phyloP scores from a whole-genome alignment of 306 rosid species.

The Nissolia schottii region DNA sequence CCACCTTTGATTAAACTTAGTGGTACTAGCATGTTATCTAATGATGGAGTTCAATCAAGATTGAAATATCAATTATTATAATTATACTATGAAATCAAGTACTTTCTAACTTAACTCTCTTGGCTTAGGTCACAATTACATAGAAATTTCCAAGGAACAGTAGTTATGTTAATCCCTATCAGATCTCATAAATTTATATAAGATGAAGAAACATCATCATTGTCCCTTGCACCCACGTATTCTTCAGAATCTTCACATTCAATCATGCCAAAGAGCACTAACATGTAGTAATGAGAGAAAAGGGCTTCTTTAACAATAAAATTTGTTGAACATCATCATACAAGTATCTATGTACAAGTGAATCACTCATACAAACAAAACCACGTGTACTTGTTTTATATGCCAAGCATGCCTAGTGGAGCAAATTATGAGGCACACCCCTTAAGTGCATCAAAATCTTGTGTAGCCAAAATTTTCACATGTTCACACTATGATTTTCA shows the following conservation, averaged over 20 bases:
- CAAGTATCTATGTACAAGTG: not conserved
- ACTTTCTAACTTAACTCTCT: not conserved
- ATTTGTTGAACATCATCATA: not conserved
- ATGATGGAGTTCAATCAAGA: not conserved
- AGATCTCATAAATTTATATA: not conserved
- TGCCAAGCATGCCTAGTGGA: constrained; percentile 35
- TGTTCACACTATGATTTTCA: constrained; percentile 37
- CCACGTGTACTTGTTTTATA: constrained; percentile 31
- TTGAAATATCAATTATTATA: not conserved
- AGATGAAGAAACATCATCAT: not conserved
- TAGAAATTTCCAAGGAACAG: not conserved
- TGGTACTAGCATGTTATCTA: not conserved
- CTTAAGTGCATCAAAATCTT: constrained; percentile 12
- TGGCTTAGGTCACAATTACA: not conserved
- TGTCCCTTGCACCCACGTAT: not conserved
- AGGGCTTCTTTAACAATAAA: not conserved
- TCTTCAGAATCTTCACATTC: not conserved
- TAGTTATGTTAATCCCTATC: not conserved
- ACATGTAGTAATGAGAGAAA: not conserved
- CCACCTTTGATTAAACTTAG: too few relatives aligned
- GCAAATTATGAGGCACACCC: constrained; percentile 30
- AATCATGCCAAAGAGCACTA: not conserved
- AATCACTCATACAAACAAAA: not conserved
- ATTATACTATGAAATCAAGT: not conserved
- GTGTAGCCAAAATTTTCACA: constrained; percentile 9